Evolutionary conservation across 352 stramenopile species (phyloP).

Genomic region (Phytophthora nicotianae): DNA sequence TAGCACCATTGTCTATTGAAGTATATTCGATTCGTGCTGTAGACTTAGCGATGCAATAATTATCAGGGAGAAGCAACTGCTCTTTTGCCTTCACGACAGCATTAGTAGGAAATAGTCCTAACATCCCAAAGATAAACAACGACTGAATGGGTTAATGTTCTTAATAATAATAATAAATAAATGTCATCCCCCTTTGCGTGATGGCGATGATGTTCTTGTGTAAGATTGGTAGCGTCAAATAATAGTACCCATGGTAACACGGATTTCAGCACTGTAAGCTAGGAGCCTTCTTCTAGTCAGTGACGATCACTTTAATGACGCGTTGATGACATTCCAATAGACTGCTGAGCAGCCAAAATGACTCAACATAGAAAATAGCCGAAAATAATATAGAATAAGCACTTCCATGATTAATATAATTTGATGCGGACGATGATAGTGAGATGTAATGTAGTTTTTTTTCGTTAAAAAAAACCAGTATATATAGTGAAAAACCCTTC

Average conservation of each 20-base stretch:
- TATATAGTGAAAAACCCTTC: too few species aligned
- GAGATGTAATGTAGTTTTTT: too few species aligned
- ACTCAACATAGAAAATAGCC: too few species aligned
- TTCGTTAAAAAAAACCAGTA: too few species aligned
- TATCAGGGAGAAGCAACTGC: background rate
- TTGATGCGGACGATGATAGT: too few species aligned
- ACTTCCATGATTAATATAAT: too few species aligned
- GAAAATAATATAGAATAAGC: too few species aligned
- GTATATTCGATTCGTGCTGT: background rate
- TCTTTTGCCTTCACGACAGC: background rate
- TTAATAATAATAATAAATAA: background rate
- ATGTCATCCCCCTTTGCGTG: slow-evolving; percentile 2
- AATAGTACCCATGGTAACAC: slow-evolving; percentile 12
- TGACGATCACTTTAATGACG: slow-evolving; percentile 23
- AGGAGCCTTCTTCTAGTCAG: slow-evolving; percentile 13
- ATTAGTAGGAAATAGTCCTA: background rate
- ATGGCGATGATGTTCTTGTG: background rate
- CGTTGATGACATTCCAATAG: slow-evolving; percentile 16
- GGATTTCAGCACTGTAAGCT: slow-evolving; percentile 8
- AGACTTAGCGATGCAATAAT: background rate
- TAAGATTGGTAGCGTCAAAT: slow-evolving; percentile 9
- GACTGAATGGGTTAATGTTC: background rate
- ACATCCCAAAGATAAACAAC: background rate
- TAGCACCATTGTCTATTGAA: background rate
- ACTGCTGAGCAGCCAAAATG: too few species aligned